These are phyloP conservation scores for Lachancea sp. DNA, from an alignment of 805 yeast genomes.

Conservation along the genomic window DNA sequence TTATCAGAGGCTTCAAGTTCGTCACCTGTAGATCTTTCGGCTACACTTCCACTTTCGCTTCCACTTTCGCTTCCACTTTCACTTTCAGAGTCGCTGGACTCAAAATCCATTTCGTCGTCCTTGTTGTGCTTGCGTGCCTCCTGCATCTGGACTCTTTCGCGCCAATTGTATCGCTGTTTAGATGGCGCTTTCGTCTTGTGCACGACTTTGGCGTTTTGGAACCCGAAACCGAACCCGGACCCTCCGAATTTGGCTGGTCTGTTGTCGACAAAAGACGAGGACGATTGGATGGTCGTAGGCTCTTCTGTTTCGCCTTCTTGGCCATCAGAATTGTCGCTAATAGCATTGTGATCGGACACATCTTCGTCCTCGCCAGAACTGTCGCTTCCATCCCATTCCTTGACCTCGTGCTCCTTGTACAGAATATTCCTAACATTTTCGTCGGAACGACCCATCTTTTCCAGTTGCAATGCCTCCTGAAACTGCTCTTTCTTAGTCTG, in stretches of 20 bases:
- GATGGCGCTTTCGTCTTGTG: conserved; percentile 28
- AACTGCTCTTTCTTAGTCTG: conserved; percentile 63
- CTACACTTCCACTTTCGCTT: too few species aligned
- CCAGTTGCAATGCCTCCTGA: conserved; percentile 68
- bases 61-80: too few species aligned
- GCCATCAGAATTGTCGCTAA: conserved; percentile 18
- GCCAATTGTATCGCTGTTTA: conserved; percentile 71
- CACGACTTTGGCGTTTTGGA: conserved; percentile 47
- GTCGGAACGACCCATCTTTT: conserved; percentile 61
- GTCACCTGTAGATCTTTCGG: conserved; percentile 25
- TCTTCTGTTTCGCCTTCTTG: conserved; percentile 22
- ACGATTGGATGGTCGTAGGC: conserved; percentile 14
- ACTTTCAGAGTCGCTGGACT: conserved; percentile 27
- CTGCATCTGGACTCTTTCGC: conserved; percentile 43
- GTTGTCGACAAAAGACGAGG: conserved; percentile 58
- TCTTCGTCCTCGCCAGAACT: conserved; percentile 14
- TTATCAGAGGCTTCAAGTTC: conserved; percentile 18
- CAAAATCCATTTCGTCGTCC: conserved; percentile 62
- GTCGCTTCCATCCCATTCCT: conserved; percentile 50
- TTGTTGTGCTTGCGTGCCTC: conserved; percentile 38
- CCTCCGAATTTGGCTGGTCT: conserved; percentile 60
- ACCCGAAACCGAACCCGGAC: conserved; percentile 64
- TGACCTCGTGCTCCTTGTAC: conserved; percentile 61
- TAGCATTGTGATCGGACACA: conserved; percentile 26
- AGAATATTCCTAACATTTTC: conserved; percentile 55